Evolutionary conservation across 2,329 filamentous ascomycete genomes (phyloP).

Genomic region (Huntiella savannae): DNA sequence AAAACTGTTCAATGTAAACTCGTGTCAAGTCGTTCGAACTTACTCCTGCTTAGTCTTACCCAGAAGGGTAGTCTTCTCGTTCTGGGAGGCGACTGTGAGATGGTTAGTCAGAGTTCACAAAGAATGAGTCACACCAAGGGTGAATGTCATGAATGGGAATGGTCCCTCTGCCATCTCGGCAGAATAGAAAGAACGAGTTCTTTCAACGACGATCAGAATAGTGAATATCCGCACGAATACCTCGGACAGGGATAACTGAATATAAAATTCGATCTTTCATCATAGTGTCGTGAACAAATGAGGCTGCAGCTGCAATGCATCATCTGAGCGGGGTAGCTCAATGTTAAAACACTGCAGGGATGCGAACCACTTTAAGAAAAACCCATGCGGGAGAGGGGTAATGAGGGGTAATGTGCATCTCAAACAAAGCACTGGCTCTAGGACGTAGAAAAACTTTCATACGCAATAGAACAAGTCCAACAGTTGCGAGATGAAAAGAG

Average conservation of each 20-base stretch:
- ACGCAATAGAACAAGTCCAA: constrained; percentile 12
- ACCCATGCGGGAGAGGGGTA: constrained; percentile 1
- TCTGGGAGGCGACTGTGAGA: constrained; percentile 78
- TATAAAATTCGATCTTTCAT: constrained; percentile 11
- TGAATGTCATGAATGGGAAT: neutral
- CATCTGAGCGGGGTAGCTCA: no score
- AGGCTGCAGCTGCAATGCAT: no score
- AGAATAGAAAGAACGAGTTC: neutral
- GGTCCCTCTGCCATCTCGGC: neutral
- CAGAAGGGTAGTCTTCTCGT: constrained; percentile 98
- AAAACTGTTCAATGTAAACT: neutral
- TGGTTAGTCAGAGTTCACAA: constrained; percentile 4
- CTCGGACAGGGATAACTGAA: constrained; percentile 13
- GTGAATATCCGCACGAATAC: constrained; percentile 12
- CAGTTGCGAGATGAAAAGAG: constrained; percentile 15
- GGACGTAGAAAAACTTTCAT: no score
- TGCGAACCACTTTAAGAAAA: neutral
- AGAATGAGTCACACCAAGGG: neutral
- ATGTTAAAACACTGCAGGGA: no score
- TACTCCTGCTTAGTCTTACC: constrained; percentile 99
- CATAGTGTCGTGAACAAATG: constrained; percentile 1
- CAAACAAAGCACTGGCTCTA: no score
- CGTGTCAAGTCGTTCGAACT: constrained; percentile 16
- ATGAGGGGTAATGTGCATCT: neutral
- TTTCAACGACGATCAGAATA: constrained; percentile 10